phyloP scores from a whole-genome alignment of 2,329 filamentous ascomycete species.

The Ophiostoma pallidulum region DNA sequence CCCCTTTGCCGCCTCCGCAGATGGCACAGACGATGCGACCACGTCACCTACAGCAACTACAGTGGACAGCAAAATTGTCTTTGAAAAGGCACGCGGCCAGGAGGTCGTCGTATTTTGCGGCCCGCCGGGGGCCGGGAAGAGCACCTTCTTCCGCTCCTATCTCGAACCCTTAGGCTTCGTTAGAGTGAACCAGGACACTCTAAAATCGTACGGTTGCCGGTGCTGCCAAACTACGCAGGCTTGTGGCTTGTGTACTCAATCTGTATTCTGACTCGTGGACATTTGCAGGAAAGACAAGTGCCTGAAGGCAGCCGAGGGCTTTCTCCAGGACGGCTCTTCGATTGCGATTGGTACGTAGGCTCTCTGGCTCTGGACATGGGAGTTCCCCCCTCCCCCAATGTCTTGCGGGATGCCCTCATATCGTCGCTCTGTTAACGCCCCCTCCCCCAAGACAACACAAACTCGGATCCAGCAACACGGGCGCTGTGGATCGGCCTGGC shows the following conservation, averaged over 20 bases:
- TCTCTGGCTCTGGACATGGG: neutral
- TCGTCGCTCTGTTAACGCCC: too few species aligned
- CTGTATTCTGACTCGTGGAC: too few species aligned
- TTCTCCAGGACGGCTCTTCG: constrained; percentile 54
- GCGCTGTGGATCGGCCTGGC: constrained; percentile 72
- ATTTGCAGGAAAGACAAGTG: constrained; percentile 46
- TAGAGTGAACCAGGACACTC: constrained; percentile 80
- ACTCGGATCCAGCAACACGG: constrained; percentile 69
- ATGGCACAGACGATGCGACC: too few species aligned
- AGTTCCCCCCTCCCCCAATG: too few species aligned
- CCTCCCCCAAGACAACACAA: constrained; percentile 72
- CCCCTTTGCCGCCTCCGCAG: constrained; percentile 28
- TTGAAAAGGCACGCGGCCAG: constrained; percentile 51
- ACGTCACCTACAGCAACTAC: too few species aligned
- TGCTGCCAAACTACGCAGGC: too few species aligned
- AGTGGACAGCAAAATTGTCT: constrained; percentile 27
- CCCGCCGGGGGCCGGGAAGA: constrained; percentile 84
- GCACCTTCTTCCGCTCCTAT: constrained; percentile 74
- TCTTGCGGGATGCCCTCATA: too few species aligned
- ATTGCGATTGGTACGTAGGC: constrained; percentile 59
- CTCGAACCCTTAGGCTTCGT: constrained; percentile 71
- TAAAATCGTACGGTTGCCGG: constrained; percentile 57
- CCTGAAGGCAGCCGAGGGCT: constrained; percentile 60
- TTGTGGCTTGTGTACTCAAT: too few species aligned
- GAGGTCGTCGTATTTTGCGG: constrained; percentile 84